phyloP scores from a whole-genome alignment of 768 basidiomycete genomes.

The Lentinula edodes region DNA sequence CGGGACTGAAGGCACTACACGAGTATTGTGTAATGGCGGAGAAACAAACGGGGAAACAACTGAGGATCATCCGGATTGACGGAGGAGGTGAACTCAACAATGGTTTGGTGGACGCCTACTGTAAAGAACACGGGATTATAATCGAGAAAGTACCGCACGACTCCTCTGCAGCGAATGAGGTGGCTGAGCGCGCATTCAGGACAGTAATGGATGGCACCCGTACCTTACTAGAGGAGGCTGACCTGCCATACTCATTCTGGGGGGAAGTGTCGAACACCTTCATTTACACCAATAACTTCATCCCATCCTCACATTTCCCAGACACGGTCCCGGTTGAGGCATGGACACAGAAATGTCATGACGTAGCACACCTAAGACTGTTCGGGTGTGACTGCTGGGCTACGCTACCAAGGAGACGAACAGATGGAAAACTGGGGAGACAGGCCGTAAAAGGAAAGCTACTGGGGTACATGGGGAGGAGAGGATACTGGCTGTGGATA shows the following conservation, averaged over 20 bases:
- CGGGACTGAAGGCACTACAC: constrained; percentile 13
- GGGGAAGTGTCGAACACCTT: neutral
- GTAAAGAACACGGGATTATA: constrained; percentile 15
- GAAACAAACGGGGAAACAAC: constrained; percentile 5
- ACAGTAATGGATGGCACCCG: constrained; percentile 15
- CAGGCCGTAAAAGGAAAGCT: too few species aligned
- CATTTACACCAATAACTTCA: neutral
- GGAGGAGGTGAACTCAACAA: constrained; percentile 23
- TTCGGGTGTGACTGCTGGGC: neutral
- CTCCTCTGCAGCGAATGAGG: constrained; percentile 20
- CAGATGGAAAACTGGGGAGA: too few species aligned
- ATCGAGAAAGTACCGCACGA: constrained; percentile 15
- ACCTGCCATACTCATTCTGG: neutral
- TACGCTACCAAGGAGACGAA: too few species aligned
- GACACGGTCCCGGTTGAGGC: neutral
- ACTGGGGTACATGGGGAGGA: too few species aligned
- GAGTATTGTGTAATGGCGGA: constrained; percentile 11
- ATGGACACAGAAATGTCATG: neutral
- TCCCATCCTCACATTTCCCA: neutral
- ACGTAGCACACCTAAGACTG: neutral
- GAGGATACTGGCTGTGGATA: too few species aligned
- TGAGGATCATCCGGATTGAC: constrained; percentile 16
- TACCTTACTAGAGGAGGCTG: neutral
- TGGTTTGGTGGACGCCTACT: constrained; percentile 14
- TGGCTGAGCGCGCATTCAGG: constrained; percentile 17